phyloP scores from a whole-genome alignment of 2,329 filamentous ascomycete species.

The Arthrobotrys iridis region DNA sequence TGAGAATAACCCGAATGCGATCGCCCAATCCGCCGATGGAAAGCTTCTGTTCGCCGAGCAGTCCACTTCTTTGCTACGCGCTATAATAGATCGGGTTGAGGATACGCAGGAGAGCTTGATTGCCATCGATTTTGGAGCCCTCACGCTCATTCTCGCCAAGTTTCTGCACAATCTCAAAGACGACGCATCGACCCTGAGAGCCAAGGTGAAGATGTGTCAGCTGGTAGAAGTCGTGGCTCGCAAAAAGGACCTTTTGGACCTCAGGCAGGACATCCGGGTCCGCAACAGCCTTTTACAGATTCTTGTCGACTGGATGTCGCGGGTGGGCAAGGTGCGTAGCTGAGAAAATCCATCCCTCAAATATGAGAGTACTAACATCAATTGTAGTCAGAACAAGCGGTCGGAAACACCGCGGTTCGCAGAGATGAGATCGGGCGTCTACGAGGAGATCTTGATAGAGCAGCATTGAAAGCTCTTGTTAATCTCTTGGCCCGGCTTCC shows the following conservation, averaged over 20 bases:
- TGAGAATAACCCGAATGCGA: constrained; percentile 55
- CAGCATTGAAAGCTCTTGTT: constrained; percentile 73
- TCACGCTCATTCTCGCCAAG: constrained; percentile 74
- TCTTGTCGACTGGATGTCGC: constrained; percentile 75
- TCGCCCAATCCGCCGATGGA: constrained; percentile 66
- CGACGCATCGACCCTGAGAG: constrained; percentile 68
- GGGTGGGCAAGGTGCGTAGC: constrained; percentile 62
- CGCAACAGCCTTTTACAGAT: constrained; percentile 75
- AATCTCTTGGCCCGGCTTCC: constrained; percentile 74
- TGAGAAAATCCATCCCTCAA: not conserved
- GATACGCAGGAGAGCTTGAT: constrained; percentile 72
- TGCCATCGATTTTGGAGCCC: constrained; percentile 71
- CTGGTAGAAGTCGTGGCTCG: constrained; percentile 73
- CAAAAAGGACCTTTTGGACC: constrained; percentile 74
- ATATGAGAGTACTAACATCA: not conserved
- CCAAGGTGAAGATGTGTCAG: constrained; percentile 76
- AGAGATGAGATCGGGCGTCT: constrained; percentile 70
- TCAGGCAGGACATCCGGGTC: constrained; percentile 75
- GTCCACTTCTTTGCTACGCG: constrained; percentile 71
- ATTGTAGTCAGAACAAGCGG: constrained; percentile 36
- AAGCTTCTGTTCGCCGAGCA: constrained; percentile 75
- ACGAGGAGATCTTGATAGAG: constrained; percentile 73
- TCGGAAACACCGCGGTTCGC: constrained; percentile 60
- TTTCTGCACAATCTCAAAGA: constrained; percentile 71
- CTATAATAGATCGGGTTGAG: constrained; percentile 72